Percentiles rank a stretch among this genome's conserved stretches.
Evolutionary conservation across 805 yeast genomes (phyloP).

Genomic region (Zygoascus ofunaensis): DNA sequence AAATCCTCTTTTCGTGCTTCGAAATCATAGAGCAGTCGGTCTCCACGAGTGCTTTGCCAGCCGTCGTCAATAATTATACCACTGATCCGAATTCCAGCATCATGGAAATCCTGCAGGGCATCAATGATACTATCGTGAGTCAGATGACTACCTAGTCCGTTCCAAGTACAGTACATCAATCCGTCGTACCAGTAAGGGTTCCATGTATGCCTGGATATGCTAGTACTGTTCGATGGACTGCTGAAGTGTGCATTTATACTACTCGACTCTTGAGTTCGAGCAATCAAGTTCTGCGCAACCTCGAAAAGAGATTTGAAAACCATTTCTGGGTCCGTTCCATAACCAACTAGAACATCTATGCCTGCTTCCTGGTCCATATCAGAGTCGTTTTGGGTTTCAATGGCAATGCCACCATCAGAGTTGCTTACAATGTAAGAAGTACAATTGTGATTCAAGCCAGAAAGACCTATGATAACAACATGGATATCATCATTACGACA

Average conservation of each 20-base stretch:
- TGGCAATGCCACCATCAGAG: slow-evolving; percentile 1
- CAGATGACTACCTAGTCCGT: slow-evolving; percentile 22
- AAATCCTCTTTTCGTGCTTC: slow-evolving; percentile 20
- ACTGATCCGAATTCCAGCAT: slow-evolving; percentile 16
- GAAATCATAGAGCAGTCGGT: slow-evolving; percentile 19
- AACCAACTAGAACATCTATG: slow-evolving; percentile 14
- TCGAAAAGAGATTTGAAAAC: slow-evolving; percentile 14
- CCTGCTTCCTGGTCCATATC: slow-evolving; percentile 4
- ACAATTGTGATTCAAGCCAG: slow-evolving; percentile 16
- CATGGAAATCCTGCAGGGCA: slow-evolving; percentile 20
- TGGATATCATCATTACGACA: slow-evolving; percentile 19
- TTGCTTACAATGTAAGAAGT: slow-evolving; percentile 9
- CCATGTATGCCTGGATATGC: slow-evolving; percentile 1
- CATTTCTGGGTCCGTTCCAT: slow-evolving; percentile 12
- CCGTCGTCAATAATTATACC: slow-evolving; percentile 27
- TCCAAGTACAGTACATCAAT: slow-evolving; percentile 29
- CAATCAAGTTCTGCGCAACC: slow-evolving; percentile 4
- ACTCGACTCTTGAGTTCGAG: neutral
- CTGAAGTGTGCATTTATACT: neutral
- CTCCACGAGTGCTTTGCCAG: slow-evolving; percentile 21
- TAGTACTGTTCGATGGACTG: neutral
- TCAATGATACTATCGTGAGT: slow-evolving; percentile 16
- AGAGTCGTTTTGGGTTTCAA: slow-evolving; percentile 13
- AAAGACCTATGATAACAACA: slow-evolving; percentile 18
- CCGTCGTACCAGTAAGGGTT: slow-evolving; percentile 20